phyloP scores from a whole-genome alignment of 495 filamentous ascomycete genomes.

The Tuber indicum region DNA sequence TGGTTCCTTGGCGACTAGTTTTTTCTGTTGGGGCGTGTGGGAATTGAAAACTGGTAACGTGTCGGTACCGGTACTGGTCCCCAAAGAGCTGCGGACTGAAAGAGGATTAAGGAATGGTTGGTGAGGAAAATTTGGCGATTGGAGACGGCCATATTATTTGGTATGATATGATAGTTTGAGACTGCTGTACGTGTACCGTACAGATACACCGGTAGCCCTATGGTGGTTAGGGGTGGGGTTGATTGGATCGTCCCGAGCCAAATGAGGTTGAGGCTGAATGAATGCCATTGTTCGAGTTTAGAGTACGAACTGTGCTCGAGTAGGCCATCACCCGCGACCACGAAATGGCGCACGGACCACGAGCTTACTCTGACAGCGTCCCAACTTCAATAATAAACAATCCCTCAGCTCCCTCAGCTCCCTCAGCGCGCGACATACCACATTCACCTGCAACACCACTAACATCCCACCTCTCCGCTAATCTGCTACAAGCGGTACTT shows the following conservation, averaged over 20 bases:
- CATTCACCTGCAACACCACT: not conserved
- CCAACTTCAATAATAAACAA: constrained; percentile 1
- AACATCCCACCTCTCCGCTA: not conserved
- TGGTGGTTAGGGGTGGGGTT: too few species aligned
- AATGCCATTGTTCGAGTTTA: not conserved
- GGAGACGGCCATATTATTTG: too few species aligned
- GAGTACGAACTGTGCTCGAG: not conserved
- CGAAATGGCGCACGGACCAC: not conserved
- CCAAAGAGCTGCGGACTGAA: too few species aligned
- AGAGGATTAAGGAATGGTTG: too few species aligned
- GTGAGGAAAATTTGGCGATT: too few species aligned
- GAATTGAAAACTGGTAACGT: too few species aligned
- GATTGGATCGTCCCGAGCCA: not conserved
- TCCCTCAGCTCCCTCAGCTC: not conserved
- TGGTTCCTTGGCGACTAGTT: too few species aligned
- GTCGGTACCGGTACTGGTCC: too few species aligned
- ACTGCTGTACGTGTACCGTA: too few species aligned
- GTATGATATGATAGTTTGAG: too few species aligned
- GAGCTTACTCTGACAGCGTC: not conserved
- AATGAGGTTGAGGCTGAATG: not conserved
- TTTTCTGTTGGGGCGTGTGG: too few species aligned
- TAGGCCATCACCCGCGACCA: not conserved
- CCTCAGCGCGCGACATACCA: not conserved
- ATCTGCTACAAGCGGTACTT: not conserved
- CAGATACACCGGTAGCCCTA: too few species aligned